Percentiles rank a stretch among this genome's conserved stretches.
These are phyloP conservation scores for Mucor saturninus DNA, from an alignment of 371 early-diverging fungal genomes.

Conservation along the genomic window DNA sequence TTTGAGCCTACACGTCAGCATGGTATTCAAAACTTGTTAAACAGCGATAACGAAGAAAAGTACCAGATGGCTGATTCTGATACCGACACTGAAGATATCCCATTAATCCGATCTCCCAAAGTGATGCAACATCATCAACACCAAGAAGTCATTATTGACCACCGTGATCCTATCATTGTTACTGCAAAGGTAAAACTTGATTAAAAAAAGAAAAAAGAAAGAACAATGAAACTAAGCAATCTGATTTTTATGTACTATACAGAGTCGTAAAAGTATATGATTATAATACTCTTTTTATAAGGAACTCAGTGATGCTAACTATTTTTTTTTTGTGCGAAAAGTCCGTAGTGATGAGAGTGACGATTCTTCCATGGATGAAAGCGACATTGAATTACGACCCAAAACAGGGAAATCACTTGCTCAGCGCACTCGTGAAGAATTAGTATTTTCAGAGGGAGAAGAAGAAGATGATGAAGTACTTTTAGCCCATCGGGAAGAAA, in stretches of 20 bases:
- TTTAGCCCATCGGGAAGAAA: conserved; percentile 35
- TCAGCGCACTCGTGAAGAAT: conserved; percentile 32
- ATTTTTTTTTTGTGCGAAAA: neutral
- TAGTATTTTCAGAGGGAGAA: conserved; percentile 28
- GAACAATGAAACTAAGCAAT: neutral
- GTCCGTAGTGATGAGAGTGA: conserved; percentile 17
- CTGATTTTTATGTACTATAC: neutral
- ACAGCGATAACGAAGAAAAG: conserved; percentile 33
- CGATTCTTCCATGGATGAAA: conserved; percentile 29
- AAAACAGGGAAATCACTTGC: conserved; percentile 18
- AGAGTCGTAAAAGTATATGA: neutral
- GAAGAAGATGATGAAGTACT: conserved; percentile 47
- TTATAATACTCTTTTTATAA: neutral
- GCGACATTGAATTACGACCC: conserved; percentile 24
- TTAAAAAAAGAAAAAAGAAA: neutral
- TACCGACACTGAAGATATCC: conserved; percentile 45
- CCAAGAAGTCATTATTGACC: conserved; percentile 1
- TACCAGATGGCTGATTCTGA: conserved; percentile 48
- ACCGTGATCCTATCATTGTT: conserved; percentile 5
- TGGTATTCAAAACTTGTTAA: conserved; percentile 42
- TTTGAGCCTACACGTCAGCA: conserved; percentile 13
- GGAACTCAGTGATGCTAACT: neutral
- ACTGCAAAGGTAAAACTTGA: neutral
- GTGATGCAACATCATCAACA: neutral
- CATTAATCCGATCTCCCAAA: conserved; percentile 22